These are phyloP conservation scores for Ophiostoma sp. DNA, from an alignment of 2,329 filamentous ascomycete genomes.

Conservation along the genomic window DNA sequence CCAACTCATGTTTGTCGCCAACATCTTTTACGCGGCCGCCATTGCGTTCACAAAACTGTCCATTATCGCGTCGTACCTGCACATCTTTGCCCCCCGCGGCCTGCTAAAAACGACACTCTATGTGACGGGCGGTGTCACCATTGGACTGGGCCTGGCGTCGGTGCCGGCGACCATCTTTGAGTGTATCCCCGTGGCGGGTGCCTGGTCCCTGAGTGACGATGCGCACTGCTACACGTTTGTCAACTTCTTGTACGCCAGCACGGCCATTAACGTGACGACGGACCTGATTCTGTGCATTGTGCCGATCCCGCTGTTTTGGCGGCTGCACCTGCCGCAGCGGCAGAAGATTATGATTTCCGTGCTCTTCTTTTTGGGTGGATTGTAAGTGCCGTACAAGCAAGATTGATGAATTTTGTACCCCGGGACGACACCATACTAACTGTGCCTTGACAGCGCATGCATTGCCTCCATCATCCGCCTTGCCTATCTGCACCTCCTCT, in stretches of 20 bases:
- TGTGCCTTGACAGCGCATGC: conserved; percentile 34
- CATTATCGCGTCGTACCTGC: conserved; percentile 36
- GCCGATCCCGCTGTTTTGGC: conserved; percentile 37
- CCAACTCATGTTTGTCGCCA: conserved; percentile 34
- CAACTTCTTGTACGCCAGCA: conserved; percentile 35
- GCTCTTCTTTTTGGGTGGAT: conserved; percentile 36
- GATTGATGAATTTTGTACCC: not conserved
- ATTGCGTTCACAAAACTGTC: conserved; percentile 36
- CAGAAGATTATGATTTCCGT: conserved; percentile 35
- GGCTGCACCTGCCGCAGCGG: conserved; percentile 32
- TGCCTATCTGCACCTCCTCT: conserved; percentile 32
- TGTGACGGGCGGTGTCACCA: conserved; percentile 37
- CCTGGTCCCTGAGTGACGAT: conserved; percentile 34
- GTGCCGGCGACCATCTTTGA: conserved; percentile 35
- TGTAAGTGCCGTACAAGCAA: conserved; percentile 34
- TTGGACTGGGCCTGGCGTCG: conserved; percentile 33
- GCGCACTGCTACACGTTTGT: conserved; percentile 35
- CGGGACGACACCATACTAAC: not conserved
- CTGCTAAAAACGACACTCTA: conserved; percentile 35
- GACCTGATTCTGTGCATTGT: conserved; percentile 36
- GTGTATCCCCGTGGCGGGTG: conserved; percentile 34
- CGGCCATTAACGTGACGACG: conserved; percentile 35
- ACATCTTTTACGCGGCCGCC: conserved; percentile 34
- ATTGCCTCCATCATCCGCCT: conserved; percentile 33
- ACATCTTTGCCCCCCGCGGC: conserved; percentile 37